A percentile compares a stretch with the other conserved stretches of the same genome.
Evolutionary conservation across 805 yeast species (phyloP).

Genomic region (Candida hungchunana): DNA sequence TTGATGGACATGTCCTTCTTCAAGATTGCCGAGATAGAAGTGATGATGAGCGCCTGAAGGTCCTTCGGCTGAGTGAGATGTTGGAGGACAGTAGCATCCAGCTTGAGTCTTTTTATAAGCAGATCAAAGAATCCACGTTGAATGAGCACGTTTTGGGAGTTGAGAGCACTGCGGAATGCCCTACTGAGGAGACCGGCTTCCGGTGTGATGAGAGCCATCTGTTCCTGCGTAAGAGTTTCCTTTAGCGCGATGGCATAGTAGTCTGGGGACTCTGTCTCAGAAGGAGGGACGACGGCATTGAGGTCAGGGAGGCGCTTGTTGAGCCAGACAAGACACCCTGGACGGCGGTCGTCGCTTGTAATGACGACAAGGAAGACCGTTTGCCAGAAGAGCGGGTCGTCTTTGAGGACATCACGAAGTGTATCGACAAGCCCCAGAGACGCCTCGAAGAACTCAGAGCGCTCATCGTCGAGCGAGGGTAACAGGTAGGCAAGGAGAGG

Average conservation of each 20-base stretch:
- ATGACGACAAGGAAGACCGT: conserved; percentile 70
- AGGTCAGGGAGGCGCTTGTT: conserved; percentile 61
- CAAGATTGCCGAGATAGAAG: conserved; percentile 64
- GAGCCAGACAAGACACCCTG: conserved; percentile 82
- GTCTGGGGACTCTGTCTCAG: conserved; percentile 12
- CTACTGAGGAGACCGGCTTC: conserved; percentile 77
- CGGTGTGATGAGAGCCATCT: conserved; percentile 60
- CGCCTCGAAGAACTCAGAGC: conserved; percentile 72
- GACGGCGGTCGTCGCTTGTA: conserved; percentile 70
- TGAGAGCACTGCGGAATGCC: conserved; percentile 67
- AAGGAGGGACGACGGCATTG: conserved; percentile 29
- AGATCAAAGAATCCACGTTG: conserved; percentile 89
- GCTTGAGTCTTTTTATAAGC: conserved; percentile 59
- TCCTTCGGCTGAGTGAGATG: conserved; percentile 47
- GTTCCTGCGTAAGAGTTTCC: conserved; percentile 39
- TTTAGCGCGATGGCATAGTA: conserved; percentile 26
- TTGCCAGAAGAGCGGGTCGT: conserved; percentile 85
- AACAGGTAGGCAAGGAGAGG: conserved; percentile 72
- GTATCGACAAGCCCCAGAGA: conserved; percentile 56
- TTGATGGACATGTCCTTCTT: conserved; percentile 92
- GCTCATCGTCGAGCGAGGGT: conserved; percentile 91
- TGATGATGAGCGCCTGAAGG: conserved; percentile 51
- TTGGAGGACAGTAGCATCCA: conserved; percentile 56
- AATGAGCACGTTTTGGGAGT: conserved; percentile 63
- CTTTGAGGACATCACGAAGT: conserved; percentile 50